Base-by-base conservation (phyloP, 768 basidiomycete genomes). In the Agrocybe praecox region DNA sequence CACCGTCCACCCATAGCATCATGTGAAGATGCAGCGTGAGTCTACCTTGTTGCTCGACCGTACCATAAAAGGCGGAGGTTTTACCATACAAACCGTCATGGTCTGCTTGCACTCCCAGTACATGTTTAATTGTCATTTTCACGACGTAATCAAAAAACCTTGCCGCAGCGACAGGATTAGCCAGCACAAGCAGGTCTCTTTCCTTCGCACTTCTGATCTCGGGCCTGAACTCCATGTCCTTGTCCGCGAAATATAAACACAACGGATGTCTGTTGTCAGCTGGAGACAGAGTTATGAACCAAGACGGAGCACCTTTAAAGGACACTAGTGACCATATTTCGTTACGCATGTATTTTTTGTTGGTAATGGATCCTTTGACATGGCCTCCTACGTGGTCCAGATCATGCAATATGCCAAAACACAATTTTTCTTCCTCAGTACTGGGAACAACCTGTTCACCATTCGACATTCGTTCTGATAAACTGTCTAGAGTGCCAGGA, bases 1-100 rank as follows among this genome's bases (percentile, higher is more conserved):
- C 44, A 14, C 56, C 55, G 49, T 58, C 49, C 1, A 75, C 65
- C 75, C 74, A 75, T 18, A 74, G 10, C 2, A 76, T 34, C 44
- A 67, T 33, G 56, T 74, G 76, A 5, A 74, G 42, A 64, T 76
- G 75, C 17, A 76, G 46, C 1, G 72, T 72, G 1, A 68, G 47
- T 3, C 68, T 49, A 2, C 69, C 71, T 56, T 75, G 73, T 48
- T 69, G 62, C 49, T 75, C 72, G 50, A 69, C 66, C 2, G 64
- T 65, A 0, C 63, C 66, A 57, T 67, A 67, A 47, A 68, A 74
- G 1, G 55, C 67, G 0, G 59, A 21, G 18, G 69, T 67, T 1
- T 64, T 24, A 8, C 74, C 73, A 61, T 62, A 75, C 3, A 71
- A 17, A 0, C 71, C 69, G 0, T 23, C 6, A 46, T 63, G 52